A percentile compares a stretch with the other conserved stretches of the same genome.
Conservation (phyloP, 176 grass and related monocot species). For the Hyparrhenia diplandra region DNA sequence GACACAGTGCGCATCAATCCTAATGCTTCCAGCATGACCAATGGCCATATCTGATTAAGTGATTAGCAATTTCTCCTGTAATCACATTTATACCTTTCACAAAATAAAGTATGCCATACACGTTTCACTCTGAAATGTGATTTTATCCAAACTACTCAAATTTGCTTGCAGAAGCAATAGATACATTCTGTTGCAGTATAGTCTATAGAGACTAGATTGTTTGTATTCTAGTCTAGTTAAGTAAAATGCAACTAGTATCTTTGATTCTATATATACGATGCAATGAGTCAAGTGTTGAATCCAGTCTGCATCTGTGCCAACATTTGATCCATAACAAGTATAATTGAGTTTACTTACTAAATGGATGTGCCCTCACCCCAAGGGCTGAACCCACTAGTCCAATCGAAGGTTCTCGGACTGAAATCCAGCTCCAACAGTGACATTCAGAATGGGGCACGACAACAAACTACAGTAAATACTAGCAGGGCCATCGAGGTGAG, state of each 20-base stretch:
- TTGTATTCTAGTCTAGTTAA: background rate
- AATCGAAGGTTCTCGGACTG: background rate
- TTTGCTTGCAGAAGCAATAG: background rate
- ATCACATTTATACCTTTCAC: background rate
- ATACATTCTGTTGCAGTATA: background rate
- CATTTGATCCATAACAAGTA: background rate
- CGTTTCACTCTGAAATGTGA: background rate
- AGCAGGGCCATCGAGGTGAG: background rate
- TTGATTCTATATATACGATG: background rate
- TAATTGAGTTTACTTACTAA: background rate
- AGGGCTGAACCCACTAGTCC: background rate
- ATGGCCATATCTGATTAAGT: too few relatives aligned
- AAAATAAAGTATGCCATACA: background rate
- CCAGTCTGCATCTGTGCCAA: too few relatives aligned
- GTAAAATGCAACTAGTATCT: background rate
- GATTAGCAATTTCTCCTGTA: background rate
- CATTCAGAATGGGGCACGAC: background rate
- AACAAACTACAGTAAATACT: background rate
- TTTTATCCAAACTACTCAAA: background rate
- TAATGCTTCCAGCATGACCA: too few relatives aligned
- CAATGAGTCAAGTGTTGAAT: background rate
- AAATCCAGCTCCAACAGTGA: background rate
- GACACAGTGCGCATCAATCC: too few relatives aligned
- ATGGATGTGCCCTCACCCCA: background rate
- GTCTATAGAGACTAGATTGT: background rate